phyloP scores from a whole-genome alignment of 1,139 yeast genomes.

The Pichia sp. region DNA sequence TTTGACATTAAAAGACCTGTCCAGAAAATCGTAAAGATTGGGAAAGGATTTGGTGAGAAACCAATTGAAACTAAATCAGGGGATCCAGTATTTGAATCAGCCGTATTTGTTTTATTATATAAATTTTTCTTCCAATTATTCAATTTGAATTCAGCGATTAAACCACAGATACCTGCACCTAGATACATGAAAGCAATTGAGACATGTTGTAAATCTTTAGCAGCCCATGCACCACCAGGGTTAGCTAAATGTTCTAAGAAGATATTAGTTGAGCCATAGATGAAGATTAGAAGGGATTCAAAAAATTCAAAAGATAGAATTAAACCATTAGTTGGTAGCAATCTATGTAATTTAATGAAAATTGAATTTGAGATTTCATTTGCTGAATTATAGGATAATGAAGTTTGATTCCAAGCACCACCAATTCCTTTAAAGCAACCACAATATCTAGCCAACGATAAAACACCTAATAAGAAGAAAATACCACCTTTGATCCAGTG shows the following conservation, averaged over 20 bases:
- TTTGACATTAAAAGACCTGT: conserved; percentile 95
- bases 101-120: conserved; percentile 26
- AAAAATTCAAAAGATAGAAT: conserved; percentile 72
- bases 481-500: conserved; percentile 96
- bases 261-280: conserved; percentile 82
- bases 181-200: conserved; percentile 92
- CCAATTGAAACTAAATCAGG: conserved; percentile 52
- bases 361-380: conserved; percentile 4
- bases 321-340: conserved; percentile 23
- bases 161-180: conserved; percentile 90
- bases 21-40: conserved; percentile 88
- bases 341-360: conserved; percentile 4
- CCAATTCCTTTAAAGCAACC: conserved; percentile 74
- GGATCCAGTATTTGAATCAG: not conserved
- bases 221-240: conserved; percentile 72
- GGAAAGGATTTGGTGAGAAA: conserved; percentile 85
- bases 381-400: conserved; percentile 27
- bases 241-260: conserved; percentile 84
- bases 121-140: conserved; percentile 40
- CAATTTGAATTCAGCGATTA: conserved; percentile 61
- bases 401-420: conserved; percentile 82
- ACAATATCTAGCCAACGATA: conserved; percentile 75
- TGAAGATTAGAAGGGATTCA: conserved; percentile 70
- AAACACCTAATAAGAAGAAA: conserved; percentile 65
- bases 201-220: conserved; percentile 90